A percentile compares a stretch with the other conserved stretches of the same genome.
phyloP scores from a whole-genome alignment of 306 rosid species.

The Luffa aegyptiaca region DNA sequence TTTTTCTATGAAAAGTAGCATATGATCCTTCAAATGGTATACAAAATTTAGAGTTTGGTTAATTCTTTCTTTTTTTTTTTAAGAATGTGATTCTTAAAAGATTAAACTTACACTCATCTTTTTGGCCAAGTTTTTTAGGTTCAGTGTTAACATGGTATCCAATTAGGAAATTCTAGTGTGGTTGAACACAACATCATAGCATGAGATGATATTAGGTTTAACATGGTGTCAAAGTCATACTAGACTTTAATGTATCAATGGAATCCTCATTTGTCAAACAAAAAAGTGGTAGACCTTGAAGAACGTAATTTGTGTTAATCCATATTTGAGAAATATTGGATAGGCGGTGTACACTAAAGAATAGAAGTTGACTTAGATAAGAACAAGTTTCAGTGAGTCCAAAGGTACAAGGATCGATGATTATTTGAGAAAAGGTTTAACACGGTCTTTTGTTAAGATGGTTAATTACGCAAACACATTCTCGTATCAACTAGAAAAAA shows the following conservation, averaged over 20 bases:
- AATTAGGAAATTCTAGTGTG: background rate
- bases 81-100: background rate
- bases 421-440: background rate
- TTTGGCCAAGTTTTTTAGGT: background rate
- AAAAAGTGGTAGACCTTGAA: background rate
- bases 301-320: no score
- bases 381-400: background rate
- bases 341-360: background rate
- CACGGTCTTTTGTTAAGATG: no score
- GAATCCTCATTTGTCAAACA: no score
- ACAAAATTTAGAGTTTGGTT: background rate
- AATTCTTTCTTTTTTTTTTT: background rate
- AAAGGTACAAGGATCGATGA: background rate
- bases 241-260: background rate
- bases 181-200: background rate
- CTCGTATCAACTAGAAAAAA: background rate
- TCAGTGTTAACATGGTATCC: background rate
- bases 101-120: background rate
- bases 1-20: background rate
- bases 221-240: background rate
- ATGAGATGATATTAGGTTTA: background rate
- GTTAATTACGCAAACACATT: background rate
- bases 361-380: background rate
- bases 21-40: background rate
- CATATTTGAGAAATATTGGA: background rate